Evolutionary conservation across 2,329 filamentous ascomycete genomes (phyloP).

Genomic region (Fonsecaea monophora): DNA sequence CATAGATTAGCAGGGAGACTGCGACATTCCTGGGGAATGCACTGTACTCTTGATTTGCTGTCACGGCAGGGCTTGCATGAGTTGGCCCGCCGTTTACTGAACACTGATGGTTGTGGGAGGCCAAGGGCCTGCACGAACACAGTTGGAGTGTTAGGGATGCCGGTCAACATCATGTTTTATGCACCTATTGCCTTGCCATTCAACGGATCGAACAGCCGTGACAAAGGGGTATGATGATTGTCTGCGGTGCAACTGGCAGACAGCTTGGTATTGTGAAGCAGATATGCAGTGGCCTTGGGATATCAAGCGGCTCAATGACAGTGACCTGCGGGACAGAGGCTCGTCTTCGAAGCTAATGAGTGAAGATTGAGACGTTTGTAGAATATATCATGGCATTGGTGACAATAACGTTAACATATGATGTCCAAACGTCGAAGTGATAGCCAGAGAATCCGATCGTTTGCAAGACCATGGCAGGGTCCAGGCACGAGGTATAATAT

Average conservation of each 20-base stretch:
- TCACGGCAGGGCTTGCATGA: slow-evolving; percentile 37
- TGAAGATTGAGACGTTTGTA: not conserved
- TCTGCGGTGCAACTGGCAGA: not conserved
- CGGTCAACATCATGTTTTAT: slow-evolving; percentile 32
- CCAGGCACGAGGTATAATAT: slow-evolving; percentile 14
- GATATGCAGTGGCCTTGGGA: not conserved
- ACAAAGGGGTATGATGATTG: slow-evolving; percentile 4
- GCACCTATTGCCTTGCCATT: slow-evolving; percentile 24
- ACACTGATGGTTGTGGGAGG: slow-evolving; percentile 8
- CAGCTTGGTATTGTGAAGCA: not conserved
- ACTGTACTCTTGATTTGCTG: slow-evolving; percentile 35
- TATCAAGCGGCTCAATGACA: not conserved
- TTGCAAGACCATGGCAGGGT: not conserved
- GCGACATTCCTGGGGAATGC: not conserved
- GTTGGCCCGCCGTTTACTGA: slow-evolving; percentile 31
- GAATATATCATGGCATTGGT: not conserved
- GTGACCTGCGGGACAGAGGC: not conserved
- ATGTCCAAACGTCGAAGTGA: not conserved
- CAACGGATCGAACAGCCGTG: slow-evolving; percentile 7
- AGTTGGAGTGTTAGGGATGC: slow-evolving; percentile 19
- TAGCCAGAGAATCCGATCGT: not conserved
- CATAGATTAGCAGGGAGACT: slow-evolving; percentile 6
- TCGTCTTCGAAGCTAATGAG: not conserved
- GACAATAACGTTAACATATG: not conserved
- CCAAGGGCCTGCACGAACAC: slow-evolving; percentile 22